phyloP scores from a whole-genome alignment of 192 early-diverging fungal genomes.

The Entomortierella chlamydospora region DNA sequence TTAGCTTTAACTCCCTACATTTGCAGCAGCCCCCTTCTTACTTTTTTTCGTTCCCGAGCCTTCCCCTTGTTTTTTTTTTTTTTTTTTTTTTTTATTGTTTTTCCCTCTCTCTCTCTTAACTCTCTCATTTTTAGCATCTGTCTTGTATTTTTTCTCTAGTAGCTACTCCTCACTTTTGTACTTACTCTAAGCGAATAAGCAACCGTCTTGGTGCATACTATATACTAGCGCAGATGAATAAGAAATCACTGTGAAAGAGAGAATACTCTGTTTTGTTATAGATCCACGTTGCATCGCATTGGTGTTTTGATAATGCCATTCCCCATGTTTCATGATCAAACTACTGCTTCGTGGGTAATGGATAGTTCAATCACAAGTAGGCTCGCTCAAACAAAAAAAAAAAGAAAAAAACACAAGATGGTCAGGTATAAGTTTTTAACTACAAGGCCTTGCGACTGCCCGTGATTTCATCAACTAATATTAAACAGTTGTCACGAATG shows the following conservation, averaged over 20 bases:
- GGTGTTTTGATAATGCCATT: not conserved
- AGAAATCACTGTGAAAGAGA: not conserved
- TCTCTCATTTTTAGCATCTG: not conserved
- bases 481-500: no score
- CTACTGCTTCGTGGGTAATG: constrained; percentile 1
- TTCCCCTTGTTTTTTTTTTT: constrained; percentile 31
- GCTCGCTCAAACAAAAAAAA: not conserved
- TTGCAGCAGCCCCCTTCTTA: constrained; percentile 1
- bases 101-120: not conserved
- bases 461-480: no score
- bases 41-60: not conserved
- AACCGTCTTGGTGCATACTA: constrained; percentile 34
- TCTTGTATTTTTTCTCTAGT: no score
- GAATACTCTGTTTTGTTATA: not conserved
- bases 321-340: constrained; percentile 10
- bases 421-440: no score
- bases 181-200: not conserved
- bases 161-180: not conserved
- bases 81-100: not conserved
- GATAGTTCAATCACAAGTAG: not conserved
- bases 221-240: not conserved
- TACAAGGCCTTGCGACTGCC: no score
- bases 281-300: constrained; percentile 12
- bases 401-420: no score
- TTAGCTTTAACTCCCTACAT: constrained; percentile 20